These are phyloP conservation scores for Carex littledalei DNA, from an alignment of 176 grass and related monocot genomes.

Conservation along the genomic window DNA sequence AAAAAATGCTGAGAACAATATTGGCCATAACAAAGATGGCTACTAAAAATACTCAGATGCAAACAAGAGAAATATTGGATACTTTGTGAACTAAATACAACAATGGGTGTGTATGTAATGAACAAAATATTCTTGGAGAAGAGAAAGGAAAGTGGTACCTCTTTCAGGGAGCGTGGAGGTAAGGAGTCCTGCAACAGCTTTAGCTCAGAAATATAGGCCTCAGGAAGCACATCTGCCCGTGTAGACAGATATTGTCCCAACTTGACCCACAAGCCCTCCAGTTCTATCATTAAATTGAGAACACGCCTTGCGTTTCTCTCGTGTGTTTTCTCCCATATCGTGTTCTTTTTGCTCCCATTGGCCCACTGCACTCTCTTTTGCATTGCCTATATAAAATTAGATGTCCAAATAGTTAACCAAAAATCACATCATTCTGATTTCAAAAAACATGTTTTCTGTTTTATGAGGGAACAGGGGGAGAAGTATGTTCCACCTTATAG, in stretches of 20 bases:
- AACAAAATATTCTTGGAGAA: background rate
- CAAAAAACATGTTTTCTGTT: background rate
- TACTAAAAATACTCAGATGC: background rate
- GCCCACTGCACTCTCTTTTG: conserved; percentile 82
- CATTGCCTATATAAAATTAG: conserved; percentile 47
- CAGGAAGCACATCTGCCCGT: conserved; percentile 89
- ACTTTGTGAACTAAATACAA: background rate
- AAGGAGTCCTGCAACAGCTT: conserved; percentile 85
- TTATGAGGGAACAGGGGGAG: background rate
- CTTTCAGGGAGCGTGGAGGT: conserved; percentile 77
- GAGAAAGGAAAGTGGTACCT: conserved; percentile 37
- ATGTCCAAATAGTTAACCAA: background rate
- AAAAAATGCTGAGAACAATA: background rate
- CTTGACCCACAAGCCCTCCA: conserved; percentile 97
- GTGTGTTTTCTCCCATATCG: conserved; percentile 72
- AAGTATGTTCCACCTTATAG: conserved; percentile 51
- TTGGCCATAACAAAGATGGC: background rate
- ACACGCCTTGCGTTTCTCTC: conserved; percentile 77
- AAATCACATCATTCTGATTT: background rate
- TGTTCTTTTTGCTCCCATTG: conserved; percentile 43
- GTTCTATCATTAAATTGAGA: conserved; percentile 84
- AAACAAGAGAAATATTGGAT: background rate
- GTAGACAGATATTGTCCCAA: conserved; percentile 96
- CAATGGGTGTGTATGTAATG: background rate
- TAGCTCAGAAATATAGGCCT: conserved; percentile 81